phyloP scores from a whole-genome alignment of 1,284 basidiomycete genomes.

The Ustanciosporium gigantosporum region DNA sequence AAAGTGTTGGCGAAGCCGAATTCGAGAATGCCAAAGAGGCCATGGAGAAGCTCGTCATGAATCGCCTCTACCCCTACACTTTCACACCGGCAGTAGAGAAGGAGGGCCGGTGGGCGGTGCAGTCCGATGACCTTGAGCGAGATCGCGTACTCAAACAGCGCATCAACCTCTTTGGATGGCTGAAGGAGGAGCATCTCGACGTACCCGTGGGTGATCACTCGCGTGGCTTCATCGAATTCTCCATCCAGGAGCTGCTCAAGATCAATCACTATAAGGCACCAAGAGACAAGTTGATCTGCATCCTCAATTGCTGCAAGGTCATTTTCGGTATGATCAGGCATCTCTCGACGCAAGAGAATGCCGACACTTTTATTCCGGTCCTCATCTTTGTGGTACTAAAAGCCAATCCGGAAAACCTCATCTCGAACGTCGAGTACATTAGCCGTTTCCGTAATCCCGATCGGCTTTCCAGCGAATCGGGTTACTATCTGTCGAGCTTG shows the following conservation, averaged over 20 bases:
- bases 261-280: constrained; percentile 99
- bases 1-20: constrained; percentile 69
- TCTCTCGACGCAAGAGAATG: constrained; percentile 63
- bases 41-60: constrained; percentile 99
- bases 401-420: constrained; percentile 86
- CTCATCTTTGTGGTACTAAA: constrained; percentile 92
- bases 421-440: constrained; percentile 91
- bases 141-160: constrained; percentile 87
- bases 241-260: constrained; percentile 83
- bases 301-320: constrained; percentile 97
- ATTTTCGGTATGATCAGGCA: constrained; percentile 96
- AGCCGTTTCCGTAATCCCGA: constrained; percentile 87
- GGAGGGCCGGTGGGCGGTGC: constrained; percentile 62
- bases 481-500: constrained; percentile 93
- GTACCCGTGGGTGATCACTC: constrained; percentile 55
- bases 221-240: constrained; percentile 88
- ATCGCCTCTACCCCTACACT: constrained; percentile 73
- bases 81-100: constrained; percentile 56
- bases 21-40: constrained; percentile 97
- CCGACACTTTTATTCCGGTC: constrained; percentile 91
- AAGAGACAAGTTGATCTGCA: constrained; percentile 95
- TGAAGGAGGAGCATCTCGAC: constrained; percentile 85
- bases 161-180: constrained; percentile 88
- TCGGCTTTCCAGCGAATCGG: constrained; percentile 89
- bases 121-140: constrained; percentile 88